Evolutionary conservation across 2,329 filamentous ascomycete species (phyloP).

Genomic region (Fusarium sp.): DNA sequence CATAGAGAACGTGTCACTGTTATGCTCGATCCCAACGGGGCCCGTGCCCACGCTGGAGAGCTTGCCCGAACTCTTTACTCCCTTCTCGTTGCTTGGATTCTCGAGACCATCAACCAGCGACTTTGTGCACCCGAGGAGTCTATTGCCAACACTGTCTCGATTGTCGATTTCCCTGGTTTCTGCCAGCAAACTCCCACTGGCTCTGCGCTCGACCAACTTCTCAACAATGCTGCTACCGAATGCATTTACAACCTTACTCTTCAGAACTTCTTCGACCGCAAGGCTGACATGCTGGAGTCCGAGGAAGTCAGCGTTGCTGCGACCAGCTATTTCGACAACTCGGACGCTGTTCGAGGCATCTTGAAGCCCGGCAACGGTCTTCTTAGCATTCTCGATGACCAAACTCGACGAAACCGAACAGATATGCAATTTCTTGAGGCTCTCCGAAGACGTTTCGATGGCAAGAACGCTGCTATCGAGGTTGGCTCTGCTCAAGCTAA

Average conservation of each 20-base stretch:
- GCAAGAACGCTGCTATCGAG: slow-evolving; percentile 90
- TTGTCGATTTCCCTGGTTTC: slow-evolving; percentile 97
- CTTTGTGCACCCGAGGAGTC: slow-evolving; percentile 88
- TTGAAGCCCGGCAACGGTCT: slow-evolving; percentile 93
- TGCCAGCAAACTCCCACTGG: slow-evolving; percentile 83
- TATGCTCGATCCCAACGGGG: slow-evolving; percentile 93
- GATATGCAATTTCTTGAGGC: slow-evolving; percentile 93
- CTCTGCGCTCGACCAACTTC: slow-evolving; percentile 87
- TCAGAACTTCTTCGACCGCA: slow-evolving; percentile 95
- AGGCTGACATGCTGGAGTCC: slow-evolving; percentile 90
- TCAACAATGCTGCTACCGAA: slow-evolving; percentile 94
- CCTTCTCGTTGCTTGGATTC: slow-evolving; percentile 90
- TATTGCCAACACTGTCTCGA: slow-evolving; percentile 91
- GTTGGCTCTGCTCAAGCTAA: slow-evolving; percentile 79
- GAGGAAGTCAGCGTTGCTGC: slow-evolving; percentile 91
- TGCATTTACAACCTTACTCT: slow-evolving; percentile 92
- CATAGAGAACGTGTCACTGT: slow-evolving; percentile 97
- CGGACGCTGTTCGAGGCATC: slow-evolving; percentile 89
- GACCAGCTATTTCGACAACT: slow-evolving; percentile 98
- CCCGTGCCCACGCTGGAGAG: slow-evolving; percentile 91
- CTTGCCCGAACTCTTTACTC: slow-evolving; percentile 93
- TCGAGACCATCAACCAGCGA: slow-evolving; percentile 90
- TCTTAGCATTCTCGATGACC: slow-evolving; percentile 93
- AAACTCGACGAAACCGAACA: slow-evolving; percentile 87
- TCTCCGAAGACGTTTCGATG: slow-evolving; percentile 89